Percentiles rank a stretch among this genome's conserved stretches.
These are phyloP conservation scores for Scleromitrula shiraiana DNA, from an alignment of 2,329 filamentous ascomycete species.

Conservation along the genomic window DNA sequence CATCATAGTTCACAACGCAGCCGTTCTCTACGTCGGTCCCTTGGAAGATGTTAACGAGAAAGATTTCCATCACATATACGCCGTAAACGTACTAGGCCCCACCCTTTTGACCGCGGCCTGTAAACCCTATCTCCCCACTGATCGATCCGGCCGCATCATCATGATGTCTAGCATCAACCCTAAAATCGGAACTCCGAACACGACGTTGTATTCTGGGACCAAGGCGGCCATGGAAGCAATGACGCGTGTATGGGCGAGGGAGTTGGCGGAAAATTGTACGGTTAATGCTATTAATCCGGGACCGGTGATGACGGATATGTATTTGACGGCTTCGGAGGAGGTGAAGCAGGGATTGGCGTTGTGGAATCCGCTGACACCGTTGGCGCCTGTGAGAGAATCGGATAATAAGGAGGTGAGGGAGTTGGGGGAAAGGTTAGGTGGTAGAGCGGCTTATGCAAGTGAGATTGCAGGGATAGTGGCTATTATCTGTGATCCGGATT, in stretches of 20 bases:
- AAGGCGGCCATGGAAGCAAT: conserved; percentile 58
- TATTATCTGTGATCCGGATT: conserved; percentile 5
- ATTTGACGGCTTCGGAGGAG: conserved; percentile 37
- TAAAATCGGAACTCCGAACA: conserved; percentile 45
- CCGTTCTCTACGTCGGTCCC: conserved; percentile 54
- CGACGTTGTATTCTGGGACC: conserved; percentile 53
- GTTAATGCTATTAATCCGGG: conserved; percentile 6
- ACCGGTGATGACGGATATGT: conserved; percentile 9
- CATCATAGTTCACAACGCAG: conserved; percentile 81
- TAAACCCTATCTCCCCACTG: conserved; percentile 56
- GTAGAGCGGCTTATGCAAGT: conserved; percentile 8
- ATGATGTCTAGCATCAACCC: conserved; percentile 51
- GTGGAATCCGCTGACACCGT: conserved; percentile 39
- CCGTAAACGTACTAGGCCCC: conserved; percentile 72
- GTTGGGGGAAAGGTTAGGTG: conserved; percentile 16
- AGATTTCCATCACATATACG: conserved; percentile 64
- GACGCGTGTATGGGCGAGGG: conserved; percentile 34
- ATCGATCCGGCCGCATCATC: conserved; percentile 56
- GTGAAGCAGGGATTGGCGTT: conserved; percentile 53
- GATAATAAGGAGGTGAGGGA: conserved; percentile 7
- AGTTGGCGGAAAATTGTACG: conserved; percentile 1
- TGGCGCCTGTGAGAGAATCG: conserved; percentile 4
- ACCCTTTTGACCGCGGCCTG: conserved; percentile 67
- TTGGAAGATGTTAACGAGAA: conserved; percentile 51
- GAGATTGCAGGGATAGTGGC: conserved; percentile 10